A percentile compares a stretch with the other conserved stretches of the same genome.
Conservation (phyloP, 345 rosid genomes). For the Kandelia obovata region DNA sequence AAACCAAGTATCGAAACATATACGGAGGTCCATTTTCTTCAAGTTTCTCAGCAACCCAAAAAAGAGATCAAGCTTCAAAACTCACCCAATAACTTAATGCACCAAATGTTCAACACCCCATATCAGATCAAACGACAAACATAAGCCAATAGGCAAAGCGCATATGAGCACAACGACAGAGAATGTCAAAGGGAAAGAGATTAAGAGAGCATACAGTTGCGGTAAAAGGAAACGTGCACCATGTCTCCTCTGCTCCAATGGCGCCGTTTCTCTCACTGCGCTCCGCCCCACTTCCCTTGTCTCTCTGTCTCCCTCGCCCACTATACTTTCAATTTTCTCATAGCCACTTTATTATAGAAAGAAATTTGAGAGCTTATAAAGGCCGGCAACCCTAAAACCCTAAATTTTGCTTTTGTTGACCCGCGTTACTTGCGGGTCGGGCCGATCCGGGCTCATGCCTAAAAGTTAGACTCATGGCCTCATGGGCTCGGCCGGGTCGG, state of each 20-base stretch:
- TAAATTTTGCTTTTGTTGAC: neutral
- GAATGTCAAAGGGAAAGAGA: neutral
- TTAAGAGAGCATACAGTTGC: conserved; percentile 29
- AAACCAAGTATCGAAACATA: too few relatives aligned
- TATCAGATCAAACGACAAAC: too few relatives aligned
- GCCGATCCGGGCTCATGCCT: neutral
- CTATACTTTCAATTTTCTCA: too few relatives aligned
- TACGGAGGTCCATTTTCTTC: too few relatives aligned
- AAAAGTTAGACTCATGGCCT: too few relatives aligned
- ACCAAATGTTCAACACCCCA: too few relatives aligned
- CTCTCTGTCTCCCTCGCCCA: neutral
- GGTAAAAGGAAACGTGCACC: conserved; percentile 46
- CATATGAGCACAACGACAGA: too few relatives aligned
- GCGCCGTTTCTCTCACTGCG: neutral
- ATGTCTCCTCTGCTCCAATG: conserved; percentile 8
- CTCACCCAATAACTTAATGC: too few relatives aligned
- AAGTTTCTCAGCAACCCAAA: too few relatives aligned
- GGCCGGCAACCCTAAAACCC: conserved; percentile 6
- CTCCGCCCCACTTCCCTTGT: neutral
- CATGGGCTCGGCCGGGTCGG: too few relatives aligned
- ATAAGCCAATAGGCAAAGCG: neutral
- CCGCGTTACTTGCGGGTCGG: neutral
- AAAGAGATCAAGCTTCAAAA: too few relatives aligned
- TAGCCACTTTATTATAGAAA: too few relatives aligned
- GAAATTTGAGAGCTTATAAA: neutral